These are phyloP conservation scores for Trametes versicolor DNA, from an alignment of 1,284 basidiomycete genomes.

Conservation along the genomic window DNA sequence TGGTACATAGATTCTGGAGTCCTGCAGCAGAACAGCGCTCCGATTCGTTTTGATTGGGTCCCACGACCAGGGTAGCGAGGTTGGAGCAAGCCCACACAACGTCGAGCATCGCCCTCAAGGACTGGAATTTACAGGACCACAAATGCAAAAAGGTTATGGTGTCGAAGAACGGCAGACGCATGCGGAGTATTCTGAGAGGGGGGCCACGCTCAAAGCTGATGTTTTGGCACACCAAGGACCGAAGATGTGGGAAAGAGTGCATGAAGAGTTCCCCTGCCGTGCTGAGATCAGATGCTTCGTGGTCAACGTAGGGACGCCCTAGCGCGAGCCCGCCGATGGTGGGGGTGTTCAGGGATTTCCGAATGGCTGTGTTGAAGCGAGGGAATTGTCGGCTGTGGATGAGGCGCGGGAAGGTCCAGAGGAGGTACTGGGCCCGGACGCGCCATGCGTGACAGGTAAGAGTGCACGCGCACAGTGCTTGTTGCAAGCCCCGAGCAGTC, in stretches of 20 bases:
- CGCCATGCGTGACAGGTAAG: background rate
- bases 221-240: no score
- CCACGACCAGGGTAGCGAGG: no score
- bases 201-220: background rate
- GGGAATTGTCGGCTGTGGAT: background rate
- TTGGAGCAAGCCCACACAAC: background rate
- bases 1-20: no score
- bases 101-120: background rate
- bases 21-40: no score
- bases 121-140: background rate
- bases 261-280: background rate
- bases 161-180: background rate
- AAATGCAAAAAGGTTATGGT: background rate
- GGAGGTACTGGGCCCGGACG: background rate
- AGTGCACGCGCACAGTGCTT: no score
- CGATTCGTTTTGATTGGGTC: no score
- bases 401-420: background rate
- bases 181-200: background rate
- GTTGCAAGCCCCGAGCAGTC: no score
- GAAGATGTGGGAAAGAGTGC: background rate
- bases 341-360: background rate
- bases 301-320: no score
- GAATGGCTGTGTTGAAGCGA: background rate
- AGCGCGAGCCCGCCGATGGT: background rate
- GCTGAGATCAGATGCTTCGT: no score